Conservation (phyloP, 2,329 filamentous ascomycete genomes). For the Aspergillus sp. region DNA sequence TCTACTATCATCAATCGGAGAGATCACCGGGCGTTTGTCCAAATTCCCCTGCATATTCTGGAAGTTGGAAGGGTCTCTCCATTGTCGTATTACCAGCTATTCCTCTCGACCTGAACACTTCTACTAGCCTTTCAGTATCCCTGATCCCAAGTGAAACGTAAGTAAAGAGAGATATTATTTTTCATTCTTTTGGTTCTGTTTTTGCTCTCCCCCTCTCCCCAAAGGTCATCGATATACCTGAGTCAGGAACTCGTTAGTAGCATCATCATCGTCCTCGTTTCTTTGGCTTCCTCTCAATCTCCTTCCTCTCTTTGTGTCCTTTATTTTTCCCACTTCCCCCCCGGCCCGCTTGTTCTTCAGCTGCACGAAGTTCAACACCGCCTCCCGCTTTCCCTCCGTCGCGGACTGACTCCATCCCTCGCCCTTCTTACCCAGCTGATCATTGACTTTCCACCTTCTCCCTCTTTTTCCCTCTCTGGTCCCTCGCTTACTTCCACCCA, state of each 20-base stretch:
- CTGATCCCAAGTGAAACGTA: neutral
- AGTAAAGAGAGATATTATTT: neutral
- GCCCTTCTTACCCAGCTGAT: slow-evolving; percentile 9
- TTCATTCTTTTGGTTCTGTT: neutral
- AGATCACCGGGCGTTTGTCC: neutral
- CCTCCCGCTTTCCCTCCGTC: slow-evolving; percentile 7
- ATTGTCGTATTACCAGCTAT: neutral
- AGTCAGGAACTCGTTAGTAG: neutral
- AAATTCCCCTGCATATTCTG: neutral
- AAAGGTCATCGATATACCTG: neutral
- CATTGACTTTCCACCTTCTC: slow-evolving; percentile 11
- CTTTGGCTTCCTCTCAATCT: slow-evolving; percentile 7
- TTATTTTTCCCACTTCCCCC: neutral
- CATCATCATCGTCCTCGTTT: neutral
- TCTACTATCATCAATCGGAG: neutral
- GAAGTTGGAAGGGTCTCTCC: neutral
- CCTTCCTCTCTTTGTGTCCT: slow-evolving; percentile 4
- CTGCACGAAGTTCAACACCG: slow-evolving; percentile 10
- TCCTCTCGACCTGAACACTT: neutral
- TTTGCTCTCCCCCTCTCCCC: neutral
- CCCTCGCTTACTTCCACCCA: slow-evolving; percentile 15
- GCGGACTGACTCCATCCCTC: slow-evolving; percentile 5
- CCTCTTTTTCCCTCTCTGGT: slow-evolving; percentile 9
- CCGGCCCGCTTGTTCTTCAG: slow-evolving; percentile 2
- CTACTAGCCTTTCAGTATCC: neutral